Percentiles rank a stretch among this genome's conserved stretches.
phyloP scores from a whole-genome alignment of 805 yeast species.

The Candida morakotiae region DNA sequence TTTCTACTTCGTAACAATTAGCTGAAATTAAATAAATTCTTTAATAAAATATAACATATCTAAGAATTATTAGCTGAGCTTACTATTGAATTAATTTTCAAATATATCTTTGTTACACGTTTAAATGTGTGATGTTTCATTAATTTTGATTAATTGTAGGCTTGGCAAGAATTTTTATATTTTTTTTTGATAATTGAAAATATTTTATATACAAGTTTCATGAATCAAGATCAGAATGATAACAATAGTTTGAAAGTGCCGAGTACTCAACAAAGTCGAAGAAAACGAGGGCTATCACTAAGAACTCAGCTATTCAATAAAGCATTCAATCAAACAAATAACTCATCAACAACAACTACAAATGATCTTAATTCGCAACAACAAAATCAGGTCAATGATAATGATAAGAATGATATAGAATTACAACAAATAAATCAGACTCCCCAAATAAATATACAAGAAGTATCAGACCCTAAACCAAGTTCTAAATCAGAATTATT shows the following conservation, averaged over 20 bases:
- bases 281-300: constrained; percentile 63
- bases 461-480: constrained; percentile 1
- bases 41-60: no score
- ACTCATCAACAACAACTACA: neutral
- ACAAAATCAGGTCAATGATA: no score
- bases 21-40: no score
- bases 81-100: no score
- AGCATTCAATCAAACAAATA: constrained; percentile 12
- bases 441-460: neutral
- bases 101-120: no score
- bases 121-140: no score
- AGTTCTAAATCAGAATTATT: constrained; percentile 16
- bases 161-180: constrained; percentile 1
- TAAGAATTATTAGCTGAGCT: no score
- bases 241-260: constrained; percentile 6
- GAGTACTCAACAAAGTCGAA: constrained; percentile 21
- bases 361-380: neutral
- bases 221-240: constrained; percentile 4
- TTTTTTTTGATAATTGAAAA: neutral
- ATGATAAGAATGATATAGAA: constrained; percentile 3
- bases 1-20: no score
- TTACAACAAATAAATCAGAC: constrained; percentile 1
- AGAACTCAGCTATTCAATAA: constrained; percentile 63
- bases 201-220: constrained; percentile 5
- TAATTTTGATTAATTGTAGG: no score